A percentile compares a stretch with the other conserved stretches of the same genome.
These are phyloP conservation scores for Epicoccum nigrum DNA, from an alignment of 2,329 filamentous ascomycete genomes.

Conservation along the genomic window DNA sequence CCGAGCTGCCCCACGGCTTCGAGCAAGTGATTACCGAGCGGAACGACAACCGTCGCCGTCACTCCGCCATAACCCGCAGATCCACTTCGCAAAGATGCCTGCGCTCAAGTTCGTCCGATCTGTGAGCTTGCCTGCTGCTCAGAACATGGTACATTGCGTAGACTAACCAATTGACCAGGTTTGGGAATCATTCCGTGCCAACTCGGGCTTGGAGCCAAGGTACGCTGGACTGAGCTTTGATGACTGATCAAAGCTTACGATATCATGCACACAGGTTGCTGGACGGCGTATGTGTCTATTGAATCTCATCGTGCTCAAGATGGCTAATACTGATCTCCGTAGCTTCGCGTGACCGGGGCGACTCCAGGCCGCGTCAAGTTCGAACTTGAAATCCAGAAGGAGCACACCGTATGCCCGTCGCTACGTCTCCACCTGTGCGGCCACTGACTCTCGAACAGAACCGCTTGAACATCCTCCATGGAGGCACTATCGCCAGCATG, in stretches of 20 bases:
- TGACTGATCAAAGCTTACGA: constrained; percentile 2
- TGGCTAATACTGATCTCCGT: neutral
- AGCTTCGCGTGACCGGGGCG: constrained; percentile 73
- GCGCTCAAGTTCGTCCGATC: constrained; percentile 69
- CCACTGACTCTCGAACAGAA: constrained; percentile 60
- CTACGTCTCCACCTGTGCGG: neutral
- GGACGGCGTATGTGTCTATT: constrained; percentile 42
- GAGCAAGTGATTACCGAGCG: constrained; percentile 29
- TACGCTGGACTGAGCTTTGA: constrained; percentile 47
- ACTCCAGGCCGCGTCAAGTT: constrained; percentile 73
- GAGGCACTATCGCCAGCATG: constrained; percentile 79
- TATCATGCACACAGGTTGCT: constrained; percentile 42
- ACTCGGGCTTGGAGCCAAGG: constrained; percentile 89
- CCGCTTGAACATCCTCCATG: constrained; percentile 76
- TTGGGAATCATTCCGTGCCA: constrained; percentile 81
- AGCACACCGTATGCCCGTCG: constrained; percentile 68
- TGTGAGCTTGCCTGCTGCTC: constrained; percentile 53
- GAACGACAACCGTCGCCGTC: constrained; percentile 33
- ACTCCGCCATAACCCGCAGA: constrained; percentile 20
- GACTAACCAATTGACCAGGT: constrained; percentile 62
- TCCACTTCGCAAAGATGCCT: constrained; percentile 33
- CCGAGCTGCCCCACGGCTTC: constrained; percentile 8
- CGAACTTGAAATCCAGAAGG: constrained; percentile 73
- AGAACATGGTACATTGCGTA: neutral
- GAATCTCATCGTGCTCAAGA: neutral